Percentiles rank a stretch among this genome's conserved stretches.
These are phyloP conservation scores for Corinectria fuckeliana DNA, from an alignment of 2,329 filamentous ascomycete genomes.

Conservation along the genomic window DNA sequence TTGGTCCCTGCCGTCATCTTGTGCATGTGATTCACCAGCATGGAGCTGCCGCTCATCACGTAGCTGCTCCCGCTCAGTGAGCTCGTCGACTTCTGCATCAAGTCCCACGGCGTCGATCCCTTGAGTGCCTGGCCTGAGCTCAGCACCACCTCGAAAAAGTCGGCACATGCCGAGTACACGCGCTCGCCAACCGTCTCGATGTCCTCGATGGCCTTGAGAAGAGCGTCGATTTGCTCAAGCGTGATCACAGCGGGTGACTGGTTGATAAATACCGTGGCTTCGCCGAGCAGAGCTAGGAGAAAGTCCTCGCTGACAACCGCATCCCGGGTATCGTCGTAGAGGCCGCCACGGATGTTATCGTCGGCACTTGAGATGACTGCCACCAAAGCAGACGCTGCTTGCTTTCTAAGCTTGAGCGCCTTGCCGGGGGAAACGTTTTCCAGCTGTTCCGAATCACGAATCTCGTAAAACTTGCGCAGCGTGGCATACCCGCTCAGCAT, in stretches of 20 bases:
- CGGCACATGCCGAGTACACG: slow-evolving; percentile 76
- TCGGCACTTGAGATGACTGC: slow-evolving; percentile 87
- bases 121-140: slow-evolving; percentile 69
- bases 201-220: slow-evolving; percentile 82
- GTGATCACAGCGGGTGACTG: slow-evolving; percentile 62
- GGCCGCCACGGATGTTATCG: slow-evolving; percentile 88
- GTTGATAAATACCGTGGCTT: slow-evolving; percentile 79
- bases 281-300: slow-evolving; percentile 81
- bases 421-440: slow-evolving; percentile 42
- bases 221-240: slow-evolving; percentile 73
- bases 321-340: slow-evolving; percentile 82
- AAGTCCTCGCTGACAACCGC: slow-evolving; percentile 90
- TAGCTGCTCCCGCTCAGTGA: slow-evolving; percentile 67
- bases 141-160: slow-evolving; percentile 78
- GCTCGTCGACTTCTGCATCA: slow-evolving; percentile 65
- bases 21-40: slow-evolving; percentile 69
- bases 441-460: slow-evolving; percentile 67
- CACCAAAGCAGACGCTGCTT: slow-evolving; percentile 75
- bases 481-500: slow-evolving; percentile 93
- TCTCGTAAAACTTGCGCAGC: slow-evolving; percentile 85
- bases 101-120: slow-evolving; percentile 68
- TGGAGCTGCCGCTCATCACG: slow-evolving; percentile 75
- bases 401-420: slow-evolving; percentile 67
- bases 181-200: slow-evolving; percentile 75
- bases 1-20: slow-evolving; percentile 62